Evolutionary conservation across 2,329 filamentous ascomycete species (phyloP), one percentile per base, ranked within the genome.

Genomic region (Colletotrichum euphorbiae): DNA sequence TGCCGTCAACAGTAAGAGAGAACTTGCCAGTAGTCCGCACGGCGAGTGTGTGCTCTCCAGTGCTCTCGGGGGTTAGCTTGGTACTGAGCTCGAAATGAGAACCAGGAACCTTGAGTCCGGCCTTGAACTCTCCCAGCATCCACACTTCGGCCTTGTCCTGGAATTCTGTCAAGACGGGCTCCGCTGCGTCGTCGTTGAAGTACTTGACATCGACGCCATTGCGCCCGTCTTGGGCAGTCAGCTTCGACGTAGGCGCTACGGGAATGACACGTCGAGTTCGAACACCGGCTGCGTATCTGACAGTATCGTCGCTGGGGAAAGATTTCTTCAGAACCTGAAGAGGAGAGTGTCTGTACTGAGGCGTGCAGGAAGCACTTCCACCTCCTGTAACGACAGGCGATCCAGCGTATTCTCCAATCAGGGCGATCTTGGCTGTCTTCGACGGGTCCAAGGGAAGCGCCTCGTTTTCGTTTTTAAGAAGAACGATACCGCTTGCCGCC

Each of bases 71-170:
- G 0, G 67, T 71, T 21, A 72, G 9, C n/a, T 63, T 68, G 3
- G 69, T 70, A 4, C 60, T 61, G 19, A 72, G 57, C 19, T 62
- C 54, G n/a, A 72, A 3, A n/a, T 55, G 67, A 11, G 71, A 72
- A 3, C 69, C 69, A 4, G 67, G 67, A 4, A 70, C 60, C 17
- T 63, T 62, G 5, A 72, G 60, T 3, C 69, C 69, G 0, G 52
- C 45, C 50, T 67, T 71, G 69, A 70, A 72, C 52, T 72, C 56
- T 17, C 71, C 71, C 42, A 72, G 42, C 71, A 72, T 72, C 71
- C 71, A 72, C 9, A 71, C 69, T 2, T 56, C 56, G 3, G 71
- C 60, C 63, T 71, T 71, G 19, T 69, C 71, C 38, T 70, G 55
- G 15, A 66, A 54, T 50, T 72, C 71, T 2, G 40, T 36, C 36